Conservation (phyloP, 495 filamentous ascomycete species). For the Penicillium parvum region DNA sequence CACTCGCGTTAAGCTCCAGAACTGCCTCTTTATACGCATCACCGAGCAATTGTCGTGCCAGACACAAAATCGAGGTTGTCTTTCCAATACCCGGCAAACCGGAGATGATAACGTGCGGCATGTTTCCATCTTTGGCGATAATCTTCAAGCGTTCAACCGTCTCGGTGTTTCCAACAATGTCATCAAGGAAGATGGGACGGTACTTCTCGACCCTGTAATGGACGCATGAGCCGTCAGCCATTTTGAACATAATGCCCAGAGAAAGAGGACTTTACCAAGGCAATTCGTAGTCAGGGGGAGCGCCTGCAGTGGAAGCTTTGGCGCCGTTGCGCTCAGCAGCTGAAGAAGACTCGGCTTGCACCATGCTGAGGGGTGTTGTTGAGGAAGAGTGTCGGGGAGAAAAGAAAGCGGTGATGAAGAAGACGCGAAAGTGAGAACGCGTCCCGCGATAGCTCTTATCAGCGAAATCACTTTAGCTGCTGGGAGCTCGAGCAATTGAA, state of each 20-base stretch:
- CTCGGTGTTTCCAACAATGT: constrained; percentile 95
- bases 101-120: constrained; percentile 98
- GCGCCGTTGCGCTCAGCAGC: constrained; percentile 63
- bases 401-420: constrained; percentile 5
- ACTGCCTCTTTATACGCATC: constrained; percentile 98
- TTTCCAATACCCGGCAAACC: constrained; percentile 99
- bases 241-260: no score
- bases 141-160: constrained; percentile 97
- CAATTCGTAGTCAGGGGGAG: constrained; percentile 71
- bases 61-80: constrained; percentile 91
- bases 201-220: constrained; percentile 92
- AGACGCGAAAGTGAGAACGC: constrained; percentile 31
- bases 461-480: no score
- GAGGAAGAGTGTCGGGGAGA: constrained; percentile 1
- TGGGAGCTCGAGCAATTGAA: no score
- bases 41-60: constrained; percentile 87
- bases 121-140: constrained; percentile 98
- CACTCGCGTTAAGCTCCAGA: constrained; percentile 90
- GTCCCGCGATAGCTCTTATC: constrained; percentile 20
- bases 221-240: no score
- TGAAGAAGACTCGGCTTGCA: constrained; percentile 71
- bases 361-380: constrained; percentile 27
- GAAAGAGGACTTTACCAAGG: constrained; percentile 64
- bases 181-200: constrained; percentile 86
- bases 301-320: constrained; percentile 57